phyloP scores from a whole-genome alignment of 1,284 basidiomycete genomes.

The Trametes pubescens region DNA sequence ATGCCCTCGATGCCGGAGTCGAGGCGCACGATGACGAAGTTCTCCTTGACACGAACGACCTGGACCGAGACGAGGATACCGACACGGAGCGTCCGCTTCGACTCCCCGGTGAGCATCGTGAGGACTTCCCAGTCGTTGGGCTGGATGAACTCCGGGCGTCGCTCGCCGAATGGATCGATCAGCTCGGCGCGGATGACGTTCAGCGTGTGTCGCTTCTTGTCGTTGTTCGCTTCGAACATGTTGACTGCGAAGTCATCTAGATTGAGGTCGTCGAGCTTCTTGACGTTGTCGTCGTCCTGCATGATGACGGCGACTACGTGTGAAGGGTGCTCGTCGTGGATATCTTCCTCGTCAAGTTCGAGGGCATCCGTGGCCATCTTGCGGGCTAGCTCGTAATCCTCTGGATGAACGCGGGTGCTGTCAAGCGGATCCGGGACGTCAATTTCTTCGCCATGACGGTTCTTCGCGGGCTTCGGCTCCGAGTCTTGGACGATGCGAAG shows the following conservation, averaged over 20 bases:
- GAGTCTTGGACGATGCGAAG: conserved; percentile 80
- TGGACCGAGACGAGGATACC: conserved; percentile 89
- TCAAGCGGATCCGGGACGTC: conserved; percentile 91
- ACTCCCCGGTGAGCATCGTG: conserved; percentile 97
- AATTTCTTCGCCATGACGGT: conserved; percentile 72
- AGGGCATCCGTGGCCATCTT: conserved; percentile 99
- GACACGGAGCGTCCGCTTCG: conserved; percentile 76
- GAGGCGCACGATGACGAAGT: conserved; percentile 72
- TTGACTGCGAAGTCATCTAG: conserved; percentile 97
- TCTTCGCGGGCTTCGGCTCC: conserved; percentile 65
- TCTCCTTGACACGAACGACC: conserved; percentile 66
- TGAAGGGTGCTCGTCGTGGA: conserved; percentile 90
- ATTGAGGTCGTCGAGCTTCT: conserved; percentile 91
- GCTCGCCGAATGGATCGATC: conserved; percentile 86
- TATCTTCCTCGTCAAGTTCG: conserved; percentile 94
- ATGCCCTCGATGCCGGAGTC: conserved; percentile 94
- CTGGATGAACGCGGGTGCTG: conserved; percentile 95
- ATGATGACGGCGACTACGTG: conserved; percentile 88
- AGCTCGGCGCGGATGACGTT: conserved; percentile 92
- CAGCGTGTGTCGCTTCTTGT: conserved; percentile 88
- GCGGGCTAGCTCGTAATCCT: conserved; percentile 97
- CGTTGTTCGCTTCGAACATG: conserved; percentile 83
- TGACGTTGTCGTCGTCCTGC: conserved; percentile 81
- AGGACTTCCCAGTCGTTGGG: conserved; percentile 86
- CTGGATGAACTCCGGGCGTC: conserved; percentile 72